Evolutionary conservation across 768 basidiomycete species (phyloP).

Genomic region (Paxillus rubicundulus): DNA sequence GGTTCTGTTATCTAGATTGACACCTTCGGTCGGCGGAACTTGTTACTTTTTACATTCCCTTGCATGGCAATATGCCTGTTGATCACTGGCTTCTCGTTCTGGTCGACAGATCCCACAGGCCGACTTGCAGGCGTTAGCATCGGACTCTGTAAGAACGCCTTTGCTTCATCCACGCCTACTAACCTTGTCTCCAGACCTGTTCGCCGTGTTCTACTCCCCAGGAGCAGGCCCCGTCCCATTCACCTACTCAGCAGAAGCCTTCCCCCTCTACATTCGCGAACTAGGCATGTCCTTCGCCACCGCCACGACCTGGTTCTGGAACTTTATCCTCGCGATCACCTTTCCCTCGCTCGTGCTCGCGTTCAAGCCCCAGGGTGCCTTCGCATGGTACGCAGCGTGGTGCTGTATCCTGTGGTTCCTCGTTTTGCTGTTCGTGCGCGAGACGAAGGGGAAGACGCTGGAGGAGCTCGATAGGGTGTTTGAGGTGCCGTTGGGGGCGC

Average conservation of each 20-base stretch:
- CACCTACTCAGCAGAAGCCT: constrained; percentile 84
- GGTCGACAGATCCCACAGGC: constrained; percentile 36
- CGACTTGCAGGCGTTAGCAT: constrained; percentile 48
- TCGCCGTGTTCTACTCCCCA: constrained; percentile 63
- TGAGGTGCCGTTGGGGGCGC: constrained; percentile 46
- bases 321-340: constrained; percentile 58
- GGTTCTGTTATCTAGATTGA: constrained; percentile 42
- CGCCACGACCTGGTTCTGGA: constrained; percentile 51
- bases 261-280: constrained; percentile 57
- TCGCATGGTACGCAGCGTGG: constrained; percentile 66
- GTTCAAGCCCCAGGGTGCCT: constrained; percentile 62
- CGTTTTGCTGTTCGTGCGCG: constrained; percentile 57
- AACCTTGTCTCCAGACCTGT: constrained; percentile 33
- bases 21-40: constrained; percentile 66
- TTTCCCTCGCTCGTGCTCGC: constrained; percentile 62
- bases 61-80: constrained; percentile 72
- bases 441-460: constrained; percentile 59
- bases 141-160: constrained; percentile 35
- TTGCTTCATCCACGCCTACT: background rate
- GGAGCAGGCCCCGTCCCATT: constrained; percentile 86
- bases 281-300: constrained; percentile 64
- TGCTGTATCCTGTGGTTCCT: constrained; percentile 47
- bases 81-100: constrained; percentile 63
- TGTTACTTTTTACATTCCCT: constrained; percentile 71
- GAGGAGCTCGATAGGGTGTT: constrained; percentile 50